A percentile compares a stretch with the other conserved stretches of the same genome.
phyloP scores from a whole-genome alignment of 2,329 filamentous ascomycete genomes.

The Penicillium janthinellum region DNA sequence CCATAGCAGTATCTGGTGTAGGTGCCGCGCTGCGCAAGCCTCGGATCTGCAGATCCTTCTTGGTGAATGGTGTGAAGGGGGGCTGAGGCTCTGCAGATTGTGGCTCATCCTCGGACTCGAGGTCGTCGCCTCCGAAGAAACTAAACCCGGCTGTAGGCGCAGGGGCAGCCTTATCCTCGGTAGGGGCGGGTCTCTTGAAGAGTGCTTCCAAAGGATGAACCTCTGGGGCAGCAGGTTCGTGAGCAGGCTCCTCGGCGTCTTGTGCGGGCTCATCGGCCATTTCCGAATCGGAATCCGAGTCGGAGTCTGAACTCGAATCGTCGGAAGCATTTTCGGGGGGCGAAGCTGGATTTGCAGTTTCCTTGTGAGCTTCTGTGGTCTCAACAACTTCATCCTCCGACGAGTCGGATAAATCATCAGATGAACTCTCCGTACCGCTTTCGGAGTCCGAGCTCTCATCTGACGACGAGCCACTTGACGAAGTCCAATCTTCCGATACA shows the following conservation, averaged over 20 bases:
- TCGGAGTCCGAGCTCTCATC: slow-evolving; percentile 33
- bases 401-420: slow-evolving; percentile 32
- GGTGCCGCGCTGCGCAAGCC: slow-evolving; percentile 82
- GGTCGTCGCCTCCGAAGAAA: slow-evolving; percentile 69
- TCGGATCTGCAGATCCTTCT: slow-evolving; percentile 70
- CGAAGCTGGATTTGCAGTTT: slow-evolving; percentile 13
- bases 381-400: slow-evolving; percentile 29
- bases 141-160: slow-evolving; percentile 66
- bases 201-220: slow-evolving; percentile 89
- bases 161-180: slow-evolving; percentile 38
- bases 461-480: slow-evolving; percentile 40
- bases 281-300: slow-evolving; percentile 7
- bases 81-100: slow-evolving; percentile 65
- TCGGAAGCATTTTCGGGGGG: slow-evolving; percentile 10
- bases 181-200: slow-evolving; percentile 71
- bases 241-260: neutral
- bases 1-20: slow-evolving; percentile 88
- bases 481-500: slow-evolving; percentile 39
- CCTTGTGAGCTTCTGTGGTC: slow-evolving; percentile 1
- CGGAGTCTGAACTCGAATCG: slow-evolving; percentile 9
- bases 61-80: slow-evolving; percentile 81
- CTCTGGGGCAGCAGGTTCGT: slow-evolving; percentile 49
- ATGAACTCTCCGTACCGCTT: slow-evolving; percentile 27
- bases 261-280: slow-evolving; percentile 13
- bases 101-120: slow-evolving; percentile 52